Conservation (phyloP, 306 rosid species). For the Chamaecrista fasciculata region DNA sequence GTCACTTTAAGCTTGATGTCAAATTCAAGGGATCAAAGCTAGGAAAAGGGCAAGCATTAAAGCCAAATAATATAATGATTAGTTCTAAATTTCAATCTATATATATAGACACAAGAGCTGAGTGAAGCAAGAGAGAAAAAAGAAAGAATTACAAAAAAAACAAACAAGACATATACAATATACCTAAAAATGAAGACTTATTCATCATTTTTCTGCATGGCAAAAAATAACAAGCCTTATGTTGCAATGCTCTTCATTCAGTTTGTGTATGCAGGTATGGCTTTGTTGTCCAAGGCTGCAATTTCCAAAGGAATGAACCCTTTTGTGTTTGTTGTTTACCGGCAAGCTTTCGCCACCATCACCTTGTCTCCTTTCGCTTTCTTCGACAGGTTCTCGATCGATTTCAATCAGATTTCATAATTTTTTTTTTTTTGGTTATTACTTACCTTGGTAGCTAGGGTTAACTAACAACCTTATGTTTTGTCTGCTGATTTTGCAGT, state of each 20-base stretch:
- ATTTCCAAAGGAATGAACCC: conserved; percentile 88
- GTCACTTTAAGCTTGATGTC: conserved; percentile 24
- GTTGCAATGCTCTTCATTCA: conserved; percentile 73
- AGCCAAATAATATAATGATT: conserved; percentile 6
- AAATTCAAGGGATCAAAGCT: conserved; percentile 20
- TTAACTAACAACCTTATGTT: background rate
- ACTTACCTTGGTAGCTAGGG: too few species aligned
- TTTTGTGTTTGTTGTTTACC: conserved; percentile 79
- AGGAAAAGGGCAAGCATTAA: conserved; percentile 25
- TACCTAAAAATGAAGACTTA: conserved; percentile 47
- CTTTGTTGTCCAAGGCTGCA: conserved; percentile 87
- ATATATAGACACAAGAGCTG: conserved; percentile 27
- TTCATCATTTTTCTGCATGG: conserved; percentile 17
- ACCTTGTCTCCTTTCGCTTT: conserved; percentile 74
- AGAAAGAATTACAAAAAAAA: background rate
- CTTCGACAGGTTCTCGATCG: conserved; percentile 60
- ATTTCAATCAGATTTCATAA: too few species aligned
- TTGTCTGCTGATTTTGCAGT: conserved; percentile 46
- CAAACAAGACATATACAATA: too few species aligned
- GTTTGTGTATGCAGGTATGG: conserved; percentile 82
- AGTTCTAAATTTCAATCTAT: background rate
- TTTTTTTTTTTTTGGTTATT: background rate
- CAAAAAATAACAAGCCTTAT: conserved; percentile 53
- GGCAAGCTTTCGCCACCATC: conserved; percentile 80
- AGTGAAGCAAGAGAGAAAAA: background rate